These are phyloP conservation scores for Orbilia ellipsospora DNA, from an alignment of 2,329 filamentous ascomycete species.

Conservation along the genomic window DNA sequence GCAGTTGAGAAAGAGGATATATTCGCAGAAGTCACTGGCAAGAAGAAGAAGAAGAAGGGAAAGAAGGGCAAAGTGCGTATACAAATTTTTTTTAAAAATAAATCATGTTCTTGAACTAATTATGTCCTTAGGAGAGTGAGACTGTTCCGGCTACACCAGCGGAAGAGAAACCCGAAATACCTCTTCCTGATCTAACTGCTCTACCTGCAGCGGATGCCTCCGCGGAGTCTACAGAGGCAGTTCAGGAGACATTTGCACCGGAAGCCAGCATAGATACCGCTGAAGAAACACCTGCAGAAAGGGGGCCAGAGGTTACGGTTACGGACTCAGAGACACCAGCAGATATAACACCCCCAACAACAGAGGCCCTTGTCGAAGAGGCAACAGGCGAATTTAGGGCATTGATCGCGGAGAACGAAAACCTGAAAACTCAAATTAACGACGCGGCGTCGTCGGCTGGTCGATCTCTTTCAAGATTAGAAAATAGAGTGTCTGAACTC, in stretches of 20 bases:
- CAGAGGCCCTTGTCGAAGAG: conserved; percentile 34
- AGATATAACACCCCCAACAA: conserved; percentile 18
- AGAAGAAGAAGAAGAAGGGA: conserved; percentile 37
- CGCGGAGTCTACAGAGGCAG: not conserved
- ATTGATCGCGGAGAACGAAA: conserved; percentile 45
- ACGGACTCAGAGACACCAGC: conserved; percentile 15
- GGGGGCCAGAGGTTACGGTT: conserved; percentile 16
- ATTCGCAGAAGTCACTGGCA: not conserved
- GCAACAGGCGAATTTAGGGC: conserved; percentile 46
- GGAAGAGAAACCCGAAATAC: conserved; percentile 43
- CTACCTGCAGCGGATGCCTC: conserved; percentile 27
- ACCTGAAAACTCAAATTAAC: conserved; percentile 40
- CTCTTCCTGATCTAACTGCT: conserved; percentile 5
- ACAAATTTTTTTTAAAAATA: not conserved
- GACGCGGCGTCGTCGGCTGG: conserved; percentile 44
- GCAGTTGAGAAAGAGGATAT: conserved; percentile 23
- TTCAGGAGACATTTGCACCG: conserved; percentile 4
- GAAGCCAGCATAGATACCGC: conserved; percentile 22
- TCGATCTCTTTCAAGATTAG: conserved; percentile 43
- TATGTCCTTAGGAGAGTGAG: conserved; percentile 18
- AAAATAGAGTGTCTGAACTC: conserved; percentile 48
- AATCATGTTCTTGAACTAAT: conserved; percentile 13
- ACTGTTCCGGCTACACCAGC: conserved; percentile 32
- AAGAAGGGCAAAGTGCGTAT: conserved; percentile 36
- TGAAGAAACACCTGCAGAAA: conserved; percentile 9